Conservation (phyloP, 257 asterid species). For the Lycium barbarum region DNA sequence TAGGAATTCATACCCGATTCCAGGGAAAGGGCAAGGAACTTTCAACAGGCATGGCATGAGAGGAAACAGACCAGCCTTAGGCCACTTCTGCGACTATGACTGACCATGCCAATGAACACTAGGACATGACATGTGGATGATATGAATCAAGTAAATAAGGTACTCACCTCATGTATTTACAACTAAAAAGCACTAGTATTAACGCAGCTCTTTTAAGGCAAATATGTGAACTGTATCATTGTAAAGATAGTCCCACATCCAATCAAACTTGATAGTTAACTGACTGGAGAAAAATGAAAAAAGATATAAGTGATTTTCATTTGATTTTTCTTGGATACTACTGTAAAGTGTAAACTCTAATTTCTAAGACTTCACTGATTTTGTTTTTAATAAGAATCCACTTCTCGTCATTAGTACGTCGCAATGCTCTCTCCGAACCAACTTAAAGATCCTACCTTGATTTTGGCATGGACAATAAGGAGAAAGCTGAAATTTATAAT, state of each 20-base stretch:
- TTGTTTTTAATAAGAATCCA: background rate
- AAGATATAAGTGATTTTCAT: background rate
- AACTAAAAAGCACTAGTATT: background rate
- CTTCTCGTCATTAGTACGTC: background rate
- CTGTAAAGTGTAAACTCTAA: background rate
- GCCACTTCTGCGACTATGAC: background rate
- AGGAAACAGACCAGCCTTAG: background rate
- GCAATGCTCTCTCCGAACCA: background rate
- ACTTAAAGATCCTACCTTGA: background rate
- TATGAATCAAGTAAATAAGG: background rate
- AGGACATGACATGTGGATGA: background rate
- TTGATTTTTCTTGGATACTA: background rate
- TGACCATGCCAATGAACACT: background rate
- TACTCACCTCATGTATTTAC: background rate
- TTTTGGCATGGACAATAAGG: background rate
- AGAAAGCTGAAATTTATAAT: background rate
- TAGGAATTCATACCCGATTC: background rate
- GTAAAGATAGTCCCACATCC: background rate
- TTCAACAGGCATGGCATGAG: background rate
- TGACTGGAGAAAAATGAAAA: background rate
- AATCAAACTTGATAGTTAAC: background rate
- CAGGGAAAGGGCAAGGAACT: background rate
- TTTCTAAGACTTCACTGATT: background rate
- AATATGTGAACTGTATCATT: background rate
- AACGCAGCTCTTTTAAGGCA: background rate